Percentiles rank a stretch among this genome's conserved stretches.
Evolutionary conservation across 805 yeast species (phyloP).

Genomic region (Huiozyma sinensis): DNA sequence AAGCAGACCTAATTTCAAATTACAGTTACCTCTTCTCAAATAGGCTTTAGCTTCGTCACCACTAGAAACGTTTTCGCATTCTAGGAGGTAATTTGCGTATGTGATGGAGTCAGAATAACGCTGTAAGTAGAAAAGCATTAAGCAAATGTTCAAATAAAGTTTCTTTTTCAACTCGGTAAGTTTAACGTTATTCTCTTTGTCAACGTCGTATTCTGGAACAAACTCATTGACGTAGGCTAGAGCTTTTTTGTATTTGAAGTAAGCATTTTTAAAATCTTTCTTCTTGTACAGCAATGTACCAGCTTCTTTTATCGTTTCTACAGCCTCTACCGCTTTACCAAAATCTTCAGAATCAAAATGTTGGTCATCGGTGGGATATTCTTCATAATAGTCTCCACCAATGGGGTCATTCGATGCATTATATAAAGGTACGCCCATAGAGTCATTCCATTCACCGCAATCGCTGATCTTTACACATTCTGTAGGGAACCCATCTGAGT

Average conservation of each 20-base stretch:
- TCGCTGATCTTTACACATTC: constrained; percentile 38
- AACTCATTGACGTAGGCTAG: constrained; percentile 61
- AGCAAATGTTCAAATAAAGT: constrained; percentile 42
- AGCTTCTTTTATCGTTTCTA: constrained; percentile 50
- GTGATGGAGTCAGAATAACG: constrained; percentile 41
- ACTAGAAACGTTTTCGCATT: constrained; percentile 30
- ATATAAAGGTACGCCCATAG: constrained; percentile 44
- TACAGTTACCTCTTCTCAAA: constrained; percentile 45
- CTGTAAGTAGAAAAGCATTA: constrained; percentile 40
- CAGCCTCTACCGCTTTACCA: constrained; percentile 39
- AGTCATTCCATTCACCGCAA: constrained; percentile 54
- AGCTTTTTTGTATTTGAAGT: constrained; percentile 54
- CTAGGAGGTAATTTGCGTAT: constrained; percentile 48
- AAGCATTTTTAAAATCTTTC: constrained; percentile 41
- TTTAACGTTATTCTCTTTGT: constrained; percentile 39
- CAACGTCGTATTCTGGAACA: constrained; percentile 56
- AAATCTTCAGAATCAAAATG: constrained; percentile 49
- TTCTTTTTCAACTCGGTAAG: constrained; percentile 38
- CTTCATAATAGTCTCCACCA: constrained; percentile 68
- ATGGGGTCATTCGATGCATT: constrained; percentile 51
- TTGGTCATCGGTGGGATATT: constrained; percentile 64
- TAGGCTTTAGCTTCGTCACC: constrained; percentile 47
- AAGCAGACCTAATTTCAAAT: constrained; percentile 34
- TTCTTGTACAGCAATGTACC: constrained; percentile 51
- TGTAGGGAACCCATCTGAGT: constrained; percentile 34